Evolutionary conservation across 2,329 filamentous ascomycete genomes (phyloP).

Genomic region (Scolecobasidium constrictum): DNA sequence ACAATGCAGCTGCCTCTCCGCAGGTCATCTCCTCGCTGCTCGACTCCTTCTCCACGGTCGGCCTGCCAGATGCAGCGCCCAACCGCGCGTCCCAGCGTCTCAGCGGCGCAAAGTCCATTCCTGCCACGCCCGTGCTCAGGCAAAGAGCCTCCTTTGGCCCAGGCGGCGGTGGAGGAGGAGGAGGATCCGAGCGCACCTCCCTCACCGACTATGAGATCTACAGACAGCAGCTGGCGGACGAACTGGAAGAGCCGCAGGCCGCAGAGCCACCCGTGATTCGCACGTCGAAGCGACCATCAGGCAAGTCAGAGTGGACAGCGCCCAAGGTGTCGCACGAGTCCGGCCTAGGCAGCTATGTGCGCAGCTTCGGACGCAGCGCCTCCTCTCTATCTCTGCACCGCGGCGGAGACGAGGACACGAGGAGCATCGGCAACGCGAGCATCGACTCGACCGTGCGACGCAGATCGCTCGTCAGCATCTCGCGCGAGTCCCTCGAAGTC

Average conservation of each 20-base stretch:
- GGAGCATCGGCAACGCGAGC: constrained; percentile 30
- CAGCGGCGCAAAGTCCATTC: constrained; percentile 20
- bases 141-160: constrained; percentile 17
- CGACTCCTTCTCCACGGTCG: constrained; percentile 48
- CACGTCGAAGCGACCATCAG: constrained; percentile 72
- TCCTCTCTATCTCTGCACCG: constrained; percentile 18
- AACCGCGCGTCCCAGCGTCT: constrained; percentile 23
- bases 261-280: constrained; percentile 61
- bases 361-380: constrained; percentile 1
- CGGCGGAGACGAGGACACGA: constrained; percentile 18
- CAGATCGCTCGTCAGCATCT: constrained; percentile 18
- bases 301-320: constrained; percentile 60
- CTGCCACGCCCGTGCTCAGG: constrained; percentile 17
- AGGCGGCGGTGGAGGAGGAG: constrained; percentile 14
- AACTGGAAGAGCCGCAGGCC: constrained; percentile 41
- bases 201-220: constrained; percentile 52
- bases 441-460: constrained; percentile 22
- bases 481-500: constrained; percentile 24
- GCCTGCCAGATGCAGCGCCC: constrained; percentile 30
- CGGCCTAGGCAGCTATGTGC: constrained; percentile 2
- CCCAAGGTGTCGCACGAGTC: constrained; percentile 33
- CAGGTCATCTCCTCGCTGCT: constrained; percentile 57
- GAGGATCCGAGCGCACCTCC: constrained; percentile 38
- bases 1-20: background rate
- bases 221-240: constrained; percentile 38